Conservation (phyloP, 2,329 filamentous ascomycete genomes). For the Aureobasidium mangrovei region DNA sequence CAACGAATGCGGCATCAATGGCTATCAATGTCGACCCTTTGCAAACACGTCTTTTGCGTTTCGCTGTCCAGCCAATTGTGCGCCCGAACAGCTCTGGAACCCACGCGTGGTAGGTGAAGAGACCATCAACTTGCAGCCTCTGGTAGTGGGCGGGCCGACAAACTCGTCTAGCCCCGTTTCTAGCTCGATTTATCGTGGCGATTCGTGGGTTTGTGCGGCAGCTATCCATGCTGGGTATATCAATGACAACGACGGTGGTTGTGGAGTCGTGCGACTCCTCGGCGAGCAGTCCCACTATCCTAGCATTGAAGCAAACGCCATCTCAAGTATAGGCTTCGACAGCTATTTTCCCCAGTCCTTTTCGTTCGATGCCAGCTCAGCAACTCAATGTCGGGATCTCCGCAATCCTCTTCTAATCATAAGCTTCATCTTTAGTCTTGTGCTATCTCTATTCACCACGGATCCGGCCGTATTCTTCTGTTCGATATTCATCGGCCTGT, state of each 20-base stretch:
- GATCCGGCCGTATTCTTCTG: slow-evolving; percentile 77
- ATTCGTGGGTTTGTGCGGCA: slow-evolving; percentile 78
- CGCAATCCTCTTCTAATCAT: slow-evolving; percentile 77
- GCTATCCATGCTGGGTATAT: slow-evolving; percentile 78
- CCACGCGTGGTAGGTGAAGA: slow-evolving; percentile 64
- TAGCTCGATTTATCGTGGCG: slow-evolving; percentile 66
- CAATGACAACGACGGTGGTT: slow-evolving; percentile 63
- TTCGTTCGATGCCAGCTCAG: slow-evolving; percentile 58
- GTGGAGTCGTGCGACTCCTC: slow-evolving; percentile 67
- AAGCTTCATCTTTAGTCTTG: slow-evolving; percentile 66
- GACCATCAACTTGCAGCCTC: slow-evolving; percentile 47
- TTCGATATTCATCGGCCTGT: slow-evolving; percentile 68
- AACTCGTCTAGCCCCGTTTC: slow-evolving; percentile 30
- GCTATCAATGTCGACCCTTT: slow-evolving; percentile 67
- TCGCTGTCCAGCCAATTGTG: slow-evolving; percentile 64
- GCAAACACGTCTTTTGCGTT: slow-evolving; percentile 61
- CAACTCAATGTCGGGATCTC: slow-evolving; percentile 64
- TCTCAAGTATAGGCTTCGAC: slow-evolving; percentile 68
- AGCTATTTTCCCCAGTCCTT: slow-evolving; percentile 86
- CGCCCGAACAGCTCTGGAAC: slow-evolving; percentile 55
- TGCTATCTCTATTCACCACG: slow-evolving; percentile 73
- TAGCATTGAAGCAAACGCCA: slow-evolving; percentile 59
- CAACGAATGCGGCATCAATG: slow-evolving; percentile 66
- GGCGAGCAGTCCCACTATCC: slow-evolving; percentile 58
- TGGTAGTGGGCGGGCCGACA: slow-evolving; percentile 47